Evolutionary conservation across 129 eudicot species (phyloP).

Genomic region (Kitagawia praeruptora): DNA sequence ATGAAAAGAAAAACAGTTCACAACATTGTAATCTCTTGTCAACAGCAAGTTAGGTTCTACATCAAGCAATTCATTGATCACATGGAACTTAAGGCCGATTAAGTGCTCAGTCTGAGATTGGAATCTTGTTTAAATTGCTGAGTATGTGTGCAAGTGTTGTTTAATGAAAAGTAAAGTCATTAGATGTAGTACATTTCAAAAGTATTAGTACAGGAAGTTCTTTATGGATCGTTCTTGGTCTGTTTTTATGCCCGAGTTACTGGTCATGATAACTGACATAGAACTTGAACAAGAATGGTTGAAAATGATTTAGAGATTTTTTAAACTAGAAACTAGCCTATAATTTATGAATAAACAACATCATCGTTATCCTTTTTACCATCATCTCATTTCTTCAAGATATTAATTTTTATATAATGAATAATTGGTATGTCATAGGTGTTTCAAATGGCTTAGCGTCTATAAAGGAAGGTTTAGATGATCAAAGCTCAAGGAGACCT

Average conservation of each 20-base stretch:
- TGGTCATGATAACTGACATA: neutral
- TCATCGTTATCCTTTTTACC: neutral
- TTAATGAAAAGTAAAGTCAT: neutral
- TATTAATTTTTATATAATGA: neutral
- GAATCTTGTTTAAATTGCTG: neutral
- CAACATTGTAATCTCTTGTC: neutral
- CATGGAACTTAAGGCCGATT: neutral
- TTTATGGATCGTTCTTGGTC: neutral
- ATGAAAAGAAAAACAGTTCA: neutral
- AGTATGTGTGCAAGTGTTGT: neutral
- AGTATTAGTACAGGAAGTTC: neutral
- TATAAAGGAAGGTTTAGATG: conserved; percentile 17
- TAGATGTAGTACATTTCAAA: neutral
- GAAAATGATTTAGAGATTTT: neutral
- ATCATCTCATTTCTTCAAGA: neutral
- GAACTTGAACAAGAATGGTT: neutral
- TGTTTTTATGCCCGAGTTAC: neutral
- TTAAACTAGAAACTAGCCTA: neutral
- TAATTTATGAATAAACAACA: neutral
- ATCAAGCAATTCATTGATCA: neutral
- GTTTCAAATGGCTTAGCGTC: conserved; percentile 19
- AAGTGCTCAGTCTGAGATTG: neutral
- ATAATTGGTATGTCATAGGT: conserved; percentile 14
- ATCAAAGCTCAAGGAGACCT: conserved; percentile 23
- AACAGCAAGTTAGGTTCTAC: neutral